Evolutionary conservation across 2,329 filamentous ascomycete species (phyloP), one percentile per base, ranked within the genome.

Genomic region (Ampelomyces quisqualis): DNA sequence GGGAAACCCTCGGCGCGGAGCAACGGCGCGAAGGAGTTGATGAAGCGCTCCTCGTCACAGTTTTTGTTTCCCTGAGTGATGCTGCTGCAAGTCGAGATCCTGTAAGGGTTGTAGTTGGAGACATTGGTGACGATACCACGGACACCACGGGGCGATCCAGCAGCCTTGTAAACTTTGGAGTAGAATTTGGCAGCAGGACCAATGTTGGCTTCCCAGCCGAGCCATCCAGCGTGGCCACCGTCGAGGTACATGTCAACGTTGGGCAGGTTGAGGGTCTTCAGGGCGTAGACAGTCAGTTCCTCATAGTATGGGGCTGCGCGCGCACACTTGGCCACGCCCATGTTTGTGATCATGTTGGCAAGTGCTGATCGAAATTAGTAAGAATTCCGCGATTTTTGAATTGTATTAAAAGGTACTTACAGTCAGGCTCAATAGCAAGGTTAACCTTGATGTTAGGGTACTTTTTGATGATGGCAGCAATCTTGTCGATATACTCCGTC

Each of bases 201-300:
- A 31, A 80, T 73, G 67, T 84, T 84, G 45, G 77, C 79, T 13
- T 74, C 62, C 80, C 80, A 84, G 55, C 80, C 80, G 29, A 84
- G 72, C 81, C 81, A 84, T 45, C 81, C 80, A 18, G 76, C 79
- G 62, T 84, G 80, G 43, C 79, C 80, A 7, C 78, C 80, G 52
- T 84, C 81, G 14, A 84, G 62, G 62, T 84, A 84, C 77, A 80
- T 79, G 48, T 77, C 70, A 18, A 84, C 80, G 58, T 84, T 84
- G 45, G 74, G 68, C 20, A 83, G 70, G 65, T 82, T 80, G 49
- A 84, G 70, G 32, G 71, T 70, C 48, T 71, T 69, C 34, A 82
- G 59, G 2, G 80, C 80, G 56, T 83, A 83, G 23, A 74, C 71
- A 22, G 77, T 73, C 45, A 77, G 72, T 18, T 77, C 73, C 51